Conservation (phyloP, 106 monocot genomes). For the Allium cepa region DNA sequence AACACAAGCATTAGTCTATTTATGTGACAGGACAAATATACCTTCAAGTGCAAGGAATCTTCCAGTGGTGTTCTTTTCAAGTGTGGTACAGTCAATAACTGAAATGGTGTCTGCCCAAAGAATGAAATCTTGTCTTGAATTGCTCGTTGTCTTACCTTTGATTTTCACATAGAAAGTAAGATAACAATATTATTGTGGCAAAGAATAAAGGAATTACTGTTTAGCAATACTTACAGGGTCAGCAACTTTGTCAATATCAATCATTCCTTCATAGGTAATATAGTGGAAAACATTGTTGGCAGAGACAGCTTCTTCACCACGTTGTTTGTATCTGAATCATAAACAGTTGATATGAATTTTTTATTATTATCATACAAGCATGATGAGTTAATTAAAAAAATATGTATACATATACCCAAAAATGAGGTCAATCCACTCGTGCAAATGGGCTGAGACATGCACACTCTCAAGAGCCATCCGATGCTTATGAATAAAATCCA, state of each 20-base stretch:
- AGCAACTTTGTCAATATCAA: conserved; percentile 78
- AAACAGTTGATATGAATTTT: conserved; percentile 2
- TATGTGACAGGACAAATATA: conserved; percentile 6
- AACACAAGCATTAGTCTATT: neutral
- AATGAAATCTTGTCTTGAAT: conserved; percentile 79
- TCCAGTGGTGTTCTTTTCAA: conserved; percentile 56
- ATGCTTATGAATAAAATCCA: conserved; percentile 97
- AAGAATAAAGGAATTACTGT: neutral
- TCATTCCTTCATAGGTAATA: conserved; percentile 85
- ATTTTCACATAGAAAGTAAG: neutral
- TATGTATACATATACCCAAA: conserved; percentile 65
- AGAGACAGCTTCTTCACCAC: conserved; percentile 77
- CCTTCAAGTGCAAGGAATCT: conserved; percentile 79
- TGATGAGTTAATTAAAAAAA: neutral
- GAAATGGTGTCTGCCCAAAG: conserved; percentile 93
- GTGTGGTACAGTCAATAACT: conserved; percentile 70
- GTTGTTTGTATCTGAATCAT: conserved; percentile 78
- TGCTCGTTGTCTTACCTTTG: conserved; percentile 67
- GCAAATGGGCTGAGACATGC: conserved; percentile 87
- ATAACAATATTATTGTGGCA: too few species aligned
- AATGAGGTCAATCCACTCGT: conserved; percentile 98
- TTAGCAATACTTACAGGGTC: conserved; percentile 62
- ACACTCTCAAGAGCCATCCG: conserved; percentile 94
- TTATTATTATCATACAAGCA: neutral
- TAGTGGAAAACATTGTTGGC: conserved; percentile 89